Percentiles rank a stretch among this genome's conserved stretches.
These are phyloP conservation scores for Millerago galiae DNA, from an alignment of 805 yeast genomes.

Conservation along the genomic window DNA sequence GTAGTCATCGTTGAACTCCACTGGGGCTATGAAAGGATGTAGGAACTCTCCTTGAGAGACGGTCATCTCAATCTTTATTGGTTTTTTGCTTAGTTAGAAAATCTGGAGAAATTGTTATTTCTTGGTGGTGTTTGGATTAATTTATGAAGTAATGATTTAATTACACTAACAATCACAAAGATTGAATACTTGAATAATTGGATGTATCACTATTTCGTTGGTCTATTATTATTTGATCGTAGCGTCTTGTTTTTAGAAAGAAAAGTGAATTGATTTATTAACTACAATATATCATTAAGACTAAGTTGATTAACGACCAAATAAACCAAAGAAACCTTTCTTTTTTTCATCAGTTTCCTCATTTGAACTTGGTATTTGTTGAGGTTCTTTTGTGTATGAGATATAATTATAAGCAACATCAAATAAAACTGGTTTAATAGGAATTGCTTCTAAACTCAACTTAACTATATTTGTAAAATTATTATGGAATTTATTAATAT, in stretches of 20 bases:
- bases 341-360: constrained; percentile 30
- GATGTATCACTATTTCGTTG: too few relatives aligned
- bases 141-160: neutral
- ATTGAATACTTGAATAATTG: too few relatives aligned
- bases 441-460: constrained; percentile 44
- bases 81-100: neutral
- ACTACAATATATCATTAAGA: too few relatives aligned
- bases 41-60: neutral
- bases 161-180: too few relatives aligned
- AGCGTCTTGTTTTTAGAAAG: too few relatives aligned
- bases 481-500: constrained; percentile 18
- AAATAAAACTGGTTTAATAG: constrained; percentile 83
- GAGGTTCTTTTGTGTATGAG: constrained; percentile 29
- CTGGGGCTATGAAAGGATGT: neutral
- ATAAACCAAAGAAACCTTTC: constrained; percentile 68
- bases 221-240: too few relatives aligned
- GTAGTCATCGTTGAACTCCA: constrained; percentile 2
- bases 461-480: constrained; percentile 21
- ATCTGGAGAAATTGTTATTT: neutral
- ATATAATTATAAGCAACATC: constrained; percentile 87
- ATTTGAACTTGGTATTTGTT: neutral
- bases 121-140: neutral
- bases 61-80: neutral
- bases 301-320: constrained; percentile 52
- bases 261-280: too few relatives aligned